Percentiles rank a stretch among this genome's conserved stretches.
These are phyloP conservation scores for Talaromyces stipitatus DNA, from an alignment of 495 filamentous ascomycete species.

Conservation along the genomic window DNA sequence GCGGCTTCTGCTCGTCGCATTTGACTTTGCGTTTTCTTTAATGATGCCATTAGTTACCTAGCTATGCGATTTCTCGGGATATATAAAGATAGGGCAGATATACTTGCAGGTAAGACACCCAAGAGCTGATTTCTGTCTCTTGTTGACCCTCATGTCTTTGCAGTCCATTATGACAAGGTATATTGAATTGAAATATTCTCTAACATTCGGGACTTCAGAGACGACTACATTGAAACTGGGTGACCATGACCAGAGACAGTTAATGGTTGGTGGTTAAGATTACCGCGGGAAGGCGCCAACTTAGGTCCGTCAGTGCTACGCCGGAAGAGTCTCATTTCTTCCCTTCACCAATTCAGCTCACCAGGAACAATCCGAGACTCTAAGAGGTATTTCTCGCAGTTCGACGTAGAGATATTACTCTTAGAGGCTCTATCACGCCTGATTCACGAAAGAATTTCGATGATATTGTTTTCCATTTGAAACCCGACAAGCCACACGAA, in stretches of 20 bases:
- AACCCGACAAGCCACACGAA: too few species aligned
- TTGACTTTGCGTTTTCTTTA: slow-evolving; percentile 41
- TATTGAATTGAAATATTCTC: background rate
- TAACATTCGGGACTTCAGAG: background rate
- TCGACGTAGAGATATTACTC: background rate
- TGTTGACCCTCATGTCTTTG: too few species aligned
- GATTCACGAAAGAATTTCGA: too few species aligned
- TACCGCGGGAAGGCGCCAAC: background rate
- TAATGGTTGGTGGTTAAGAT: background rate
- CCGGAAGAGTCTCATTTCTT: background rate
- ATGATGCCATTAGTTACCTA: background rate
- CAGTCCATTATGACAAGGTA: background rate
- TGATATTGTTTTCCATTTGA: too few species aligned
- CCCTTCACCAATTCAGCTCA: background rate
- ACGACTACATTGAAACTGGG: background rate
- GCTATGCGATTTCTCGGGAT: background rate
- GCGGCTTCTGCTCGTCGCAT: slow-evolving; percentile 50
- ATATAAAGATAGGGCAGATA: background rate
- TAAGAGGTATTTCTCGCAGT: background rate
- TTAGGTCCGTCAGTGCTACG: too few species aligned
- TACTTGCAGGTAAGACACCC: slow-evolving; percentile 7
- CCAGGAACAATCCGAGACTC: background rate
- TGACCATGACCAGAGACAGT: background rate
- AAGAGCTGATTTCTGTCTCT: slow-evolving; percentile 5
- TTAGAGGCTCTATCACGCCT: too few species aligned